Evolutionary conservation across 2,329 filamentous ascomycete genomes (phyloP), one percentile per base, ranked within the genome.

Genomic region (Xylogone sp.): DNA sequence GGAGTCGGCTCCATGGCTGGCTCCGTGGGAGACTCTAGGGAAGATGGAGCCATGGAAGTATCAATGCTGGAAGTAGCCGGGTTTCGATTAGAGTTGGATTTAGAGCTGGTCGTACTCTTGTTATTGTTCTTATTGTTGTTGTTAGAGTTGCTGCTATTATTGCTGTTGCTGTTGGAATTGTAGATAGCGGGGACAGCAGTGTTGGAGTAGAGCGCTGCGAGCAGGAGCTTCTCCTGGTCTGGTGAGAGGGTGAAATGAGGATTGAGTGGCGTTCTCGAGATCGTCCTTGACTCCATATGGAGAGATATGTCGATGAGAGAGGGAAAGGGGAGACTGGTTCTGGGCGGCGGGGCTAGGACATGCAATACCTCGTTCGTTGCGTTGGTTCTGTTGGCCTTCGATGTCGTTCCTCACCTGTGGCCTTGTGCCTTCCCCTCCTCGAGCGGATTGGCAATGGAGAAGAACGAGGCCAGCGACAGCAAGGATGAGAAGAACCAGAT

Each of bases 151-250:
- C 65, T 67, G 43, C 64, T 27, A 6, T 5, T 27, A 27, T 10
- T 27, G 24, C 24, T 27, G 10, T 27, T 27, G 24, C 10, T 27
- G 24, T 27, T 27, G 67, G 54, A 66, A 61, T 13, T 72, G 69
- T 56, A 71, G 66, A 46, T 31, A 68, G 81, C 34, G n/a, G 34
- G 34, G 34, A 39, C 34, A 18, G 34, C 8, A 18, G 34, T 39
- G 65, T 90, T 90, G 58, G 87, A 87, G 58, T 87, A 87, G 59
- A 93, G 81, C 44, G 88, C 87, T 53, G 86, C 85, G 56, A 88
- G 84, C 43, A 93, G 77, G 53, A 92, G 76, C 63, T 81, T 84
- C 74, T 92, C 87, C 69, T 93, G 87, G 64, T 88, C 82, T 56
- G 84, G 84, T 54, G 86, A 89, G 59, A 91, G 79, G 64, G 85